A percentile compares a stretch with the other conserved stretches of the same genome.
Conservation (phyloP, 352 stramenopile species). For the Globisporangium splendens region DNA sequence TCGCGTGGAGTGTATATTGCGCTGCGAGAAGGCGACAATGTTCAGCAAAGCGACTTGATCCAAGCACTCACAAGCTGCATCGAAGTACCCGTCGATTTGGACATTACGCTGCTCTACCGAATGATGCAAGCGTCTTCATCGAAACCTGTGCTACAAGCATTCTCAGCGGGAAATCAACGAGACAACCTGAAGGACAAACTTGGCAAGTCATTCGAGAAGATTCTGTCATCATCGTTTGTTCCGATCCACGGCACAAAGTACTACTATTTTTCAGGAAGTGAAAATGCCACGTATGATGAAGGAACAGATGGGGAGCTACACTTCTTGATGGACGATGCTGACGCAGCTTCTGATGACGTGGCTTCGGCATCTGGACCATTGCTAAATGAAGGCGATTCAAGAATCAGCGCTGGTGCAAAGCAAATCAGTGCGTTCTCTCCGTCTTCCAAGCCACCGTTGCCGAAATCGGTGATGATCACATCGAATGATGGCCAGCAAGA, state of each 20-base stretch:
- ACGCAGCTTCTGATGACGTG: conserved; percentile 17
- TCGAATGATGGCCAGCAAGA: background rate
- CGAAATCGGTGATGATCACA: conserved; percentile 9
- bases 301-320: conserved; percentile 49
- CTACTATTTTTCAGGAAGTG: conserved; percentile 77
- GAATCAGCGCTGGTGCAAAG: background rate
- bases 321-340: conserved; percentile 62
- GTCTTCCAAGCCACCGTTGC: conserved; percentile 14
- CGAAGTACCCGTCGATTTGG: conserved; percentile 79
- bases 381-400: conserved; percentile 1
- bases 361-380: background rate
- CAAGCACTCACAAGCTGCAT: conserved; percentile 85
- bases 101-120: conserved; percentile 84
- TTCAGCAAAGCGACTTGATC: conserved; percentile 84
- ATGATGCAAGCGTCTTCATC: conserved; percentile 59
- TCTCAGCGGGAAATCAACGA: conserved; percentile 36
- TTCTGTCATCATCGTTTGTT: conserved; percentile 55
- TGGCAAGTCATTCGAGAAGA: conserved; percentile 69
- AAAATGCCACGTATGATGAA: conserved; percentile 56
- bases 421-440: conserved; percentile 7
- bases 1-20: conserved; percentile 84
- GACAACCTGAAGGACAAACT: conserved; percentile 59
- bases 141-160: conserved; percentile 18
- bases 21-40: conserved; percentile 60
- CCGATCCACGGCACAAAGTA: conserved; percentile 76